Percentiles rank a stretch among this genome's conserved stretches.
phyloP scores from a whole-genome alignment of 192 early-diverging fungal species.

The Backusella westeae region DNA sequence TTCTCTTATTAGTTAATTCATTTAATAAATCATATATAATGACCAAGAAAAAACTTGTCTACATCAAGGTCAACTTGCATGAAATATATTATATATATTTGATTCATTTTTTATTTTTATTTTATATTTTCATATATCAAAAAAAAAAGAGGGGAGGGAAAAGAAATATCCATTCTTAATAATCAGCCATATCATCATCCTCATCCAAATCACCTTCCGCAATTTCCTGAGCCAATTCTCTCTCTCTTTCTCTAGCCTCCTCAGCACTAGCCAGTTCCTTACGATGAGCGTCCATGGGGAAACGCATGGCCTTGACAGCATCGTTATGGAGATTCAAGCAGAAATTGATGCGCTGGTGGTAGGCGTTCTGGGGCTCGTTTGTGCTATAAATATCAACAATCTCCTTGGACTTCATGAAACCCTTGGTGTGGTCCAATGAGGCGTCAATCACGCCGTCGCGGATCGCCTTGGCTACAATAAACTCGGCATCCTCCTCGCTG shows the following conservation, averaged over 20 bases:
- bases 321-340: conserved; percentile 97
- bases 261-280: conserved; percentile 82
- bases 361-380: conserved; percentile 93
- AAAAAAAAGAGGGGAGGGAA: neutral
- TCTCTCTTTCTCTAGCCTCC: conserved; percentile 86
- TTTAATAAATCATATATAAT: no score
- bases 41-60: no score
- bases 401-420: conserved; percentile 93
- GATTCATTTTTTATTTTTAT: neutral
- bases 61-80: no score
- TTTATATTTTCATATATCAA: neutral
- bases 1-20: neutral
- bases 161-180: conserved; percentile 1
- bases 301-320: conserved; percentile 97
- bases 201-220: conserved; percentile 85
- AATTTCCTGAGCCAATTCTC: conserved; percentile 91
- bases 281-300: conserved; percentile 82
- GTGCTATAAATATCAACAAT: conserved; percentile 95
- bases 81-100: no score
- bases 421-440: conserved; percentile 91
- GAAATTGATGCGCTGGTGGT: conserved; percentile 92
- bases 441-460: conserved; percentile 99
- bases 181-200: conserved; percentile 67
- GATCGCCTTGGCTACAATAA: conserved; percentile 98
- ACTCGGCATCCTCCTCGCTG: conserved; percentile 98